Evolutionary conservation across 768 basidiomycete genomes (phyloP).

Genomic region (Pleurotus ostreatus): DNA sequence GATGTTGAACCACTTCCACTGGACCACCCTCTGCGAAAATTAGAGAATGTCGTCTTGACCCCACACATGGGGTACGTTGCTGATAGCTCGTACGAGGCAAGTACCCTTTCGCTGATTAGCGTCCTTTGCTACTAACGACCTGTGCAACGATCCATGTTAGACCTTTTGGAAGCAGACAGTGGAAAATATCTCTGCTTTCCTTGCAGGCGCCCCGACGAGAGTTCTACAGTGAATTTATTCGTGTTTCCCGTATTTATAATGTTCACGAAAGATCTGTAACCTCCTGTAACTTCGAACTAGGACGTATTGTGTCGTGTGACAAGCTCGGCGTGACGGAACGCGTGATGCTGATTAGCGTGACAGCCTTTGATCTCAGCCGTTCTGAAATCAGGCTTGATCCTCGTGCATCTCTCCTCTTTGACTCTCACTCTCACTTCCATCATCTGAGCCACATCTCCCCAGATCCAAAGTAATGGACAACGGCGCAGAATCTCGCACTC

Average conservation of each 20-base stretch:
- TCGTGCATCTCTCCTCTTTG: conserved; percentile 10
- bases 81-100: conserved; percentile 47
- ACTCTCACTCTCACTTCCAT: conserved; percentile 21
- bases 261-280: conserved; percentile 4
- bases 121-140: conserved; percentile 1
- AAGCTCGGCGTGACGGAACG: not conserved
- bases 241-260: not conserved
- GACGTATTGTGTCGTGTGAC: not conserved
- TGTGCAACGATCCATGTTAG: conserved; percentile 18
- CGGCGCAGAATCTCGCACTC: conserved; percentile 57
- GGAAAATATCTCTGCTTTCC: conserved; percentile 52
- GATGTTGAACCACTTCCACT: conserved; percentile 62
- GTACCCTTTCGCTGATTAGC: conserved; percentile 1
- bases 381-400: conserved; percentile 5
- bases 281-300: not conserved
- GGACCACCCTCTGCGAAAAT: conserved; percentile 46
- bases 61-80: conserved; percentile 60
- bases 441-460: conserved; percentile 19
- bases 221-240: not conserved
- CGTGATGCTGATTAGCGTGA: conserved; percentile 6
- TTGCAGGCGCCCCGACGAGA: conserved; percentile 35
- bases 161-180: conserved; percentile 51
- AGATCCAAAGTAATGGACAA: conserved; percentile 33
- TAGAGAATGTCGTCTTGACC: conserved; percentile 53
- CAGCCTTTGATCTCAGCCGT: not conserved